These are phyloP conservation scores for Aspergillus sclerotioniger DNA, from an alignment of 495 filamentous ascomycete species.

Conservation along the genomic window DNA sequence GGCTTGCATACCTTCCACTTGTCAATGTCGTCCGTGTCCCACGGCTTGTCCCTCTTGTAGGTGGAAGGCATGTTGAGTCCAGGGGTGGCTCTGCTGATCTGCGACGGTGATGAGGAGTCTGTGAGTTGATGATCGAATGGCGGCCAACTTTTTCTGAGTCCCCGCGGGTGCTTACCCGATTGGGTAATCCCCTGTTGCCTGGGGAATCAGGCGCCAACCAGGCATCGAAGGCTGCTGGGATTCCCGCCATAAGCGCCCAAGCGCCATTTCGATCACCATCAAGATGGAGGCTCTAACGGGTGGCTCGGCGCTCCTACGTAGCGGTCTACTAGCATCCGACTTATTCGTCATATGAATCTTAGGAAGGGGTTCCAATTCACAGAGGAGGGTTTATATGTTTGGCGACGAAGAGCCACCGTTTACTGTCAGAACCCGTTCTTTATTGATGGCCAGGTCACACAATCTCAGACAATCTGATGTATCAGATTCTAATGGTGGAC, in stretches of 20 bases:
- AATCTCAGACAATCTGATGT: too few relatives aligned
- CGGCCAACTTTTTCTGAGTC: slow-evolving; percentile 40
- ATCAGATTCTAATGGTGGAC: neutral
- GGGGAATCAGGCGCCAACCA: slow-evolving; percentile 8
- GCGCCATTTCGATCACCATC: slow-evolving; percentile 9
- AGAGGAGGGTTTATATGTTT: too few relatives aligned
- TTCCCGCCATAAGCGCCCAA: slow-evolving; percentile 16
- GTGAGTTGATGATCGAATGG: slow-evolving; percentile 29
- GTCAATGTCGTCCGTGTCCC: slow-evolving; percentile 97
- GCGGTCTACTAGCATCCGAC: neutral
- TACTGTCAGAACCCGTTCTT: too few relatives aligned
- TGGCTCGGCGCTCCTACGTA: neutral
- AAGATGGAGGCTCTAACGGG: neutral
- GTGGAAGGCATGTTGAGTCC: slow-evolving; percentile 77
- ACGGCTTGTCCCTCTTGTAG: slow-evolving; percentile 91
- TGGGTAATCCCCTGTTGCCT: slow-evolving; percentile 20
- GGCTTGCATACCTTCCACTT: slow-evolving; percentile 78
- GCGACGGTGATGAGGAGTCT: slow-evolving; percentile 9
- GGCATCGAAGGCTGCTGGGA: neutral
- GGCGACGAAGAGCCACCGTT: too few relatives aligned
- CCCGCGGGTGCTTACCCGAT: slow-evolving; percentile 34
- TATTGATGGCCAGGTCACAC: too few relatives aligned
- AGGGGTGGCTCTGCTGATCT: slow-evolving; percentile 12
- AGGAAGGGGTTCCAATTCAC: too few relatives aligned
- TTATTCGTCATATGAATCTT: too few relatives aligned